Base-by-base conservation (phyloP, 163 green algal species). In the Smithsoniella earleae region DNA sequence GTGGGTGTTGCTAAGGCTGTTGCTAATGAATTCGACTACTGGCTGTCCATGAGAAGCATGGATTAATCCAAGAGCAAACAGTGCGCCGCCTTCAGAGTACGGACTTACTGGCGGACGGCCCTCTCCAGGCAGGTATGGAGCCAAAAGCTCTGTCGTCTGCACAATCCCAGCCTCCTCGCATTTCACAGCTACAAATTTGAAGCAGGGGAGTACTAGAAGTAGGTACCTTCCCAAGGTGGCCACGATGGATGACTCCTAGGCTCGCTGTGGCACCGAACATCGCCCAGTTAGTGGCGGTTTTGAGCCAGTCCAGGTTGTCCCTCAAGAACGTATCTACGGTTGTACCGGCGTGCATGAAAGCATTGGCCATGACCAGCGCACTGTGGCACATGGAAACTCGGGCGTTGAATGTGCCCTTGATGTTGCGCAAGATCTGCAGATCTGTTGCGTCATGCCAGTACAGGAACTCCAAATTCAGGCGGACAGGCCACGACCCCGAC, bases 181-280 rank as follows among this genome's bases (percentile, higher is more conserved):
- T n/a, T n/a, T n/a, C n/a, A n/a, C n/a, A n/a, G n/a, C n/a, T n/a
- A n/a, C n/a, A n/a, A n/a, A n/a, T n/a, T n/a, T n/a, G n/a, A n/a
- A n/a, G n/a, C n/a, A n/a, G n/a, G n/a, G n/a, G n/a, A n/a, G n/a
- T n/a, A n/a, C n/a, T n/a, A n/a, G n/a, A n/a, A n/a, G n/a, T n/a
- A n/a, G n/a, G 34, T 34, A 69, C 58, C 58, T 69, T 69, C 6
- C 58, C 58, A 36, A 69, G 25, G 43, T 75, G 46, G 6, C 45
- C 66, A 62, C 31, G 66, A 84, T 99, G 94, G 76, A 99, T 98
- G 43, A 96, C 91, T 2, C 94, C 94, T 33, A 99, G 87, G 0
- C 91, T 92, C 49, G 94, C 94, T 3, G 94, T 99, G n/a, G 95
- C 94, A 34, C 78, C 88, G 82, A 99, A 98, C 82, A 98, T 98